These are phyloP conservation scores for Podospora tetraspora DNA, from an alignment of 495 filamentous ascomycete species.

Conservation along the genomic window DNA sequence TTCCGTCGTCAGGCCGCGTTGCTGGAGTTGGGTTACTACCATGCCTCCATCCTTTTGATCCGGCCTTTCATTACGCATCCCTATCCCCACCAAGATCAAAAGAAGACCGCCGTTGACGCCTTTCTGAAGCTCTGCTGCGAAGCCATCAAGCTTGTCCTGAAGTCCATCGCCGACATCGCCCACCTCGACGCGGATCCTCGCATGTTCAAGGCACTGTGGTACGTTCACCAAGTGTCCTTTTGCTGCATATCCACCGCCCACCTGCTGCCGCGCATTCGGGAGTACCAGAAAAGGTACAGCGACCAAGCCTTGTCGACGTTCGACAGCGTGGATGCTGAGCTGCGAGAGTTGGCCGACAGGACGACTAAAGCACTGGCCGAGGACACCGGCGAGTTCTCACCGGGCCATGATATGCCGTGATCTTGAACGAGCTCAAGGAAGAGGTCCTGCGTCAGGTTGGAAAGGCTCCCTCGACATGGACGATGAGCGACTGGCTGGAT, in stretches of 20 bases:
- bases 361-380: constrained; percentile 9
- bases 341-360: constrained; percentile 12
- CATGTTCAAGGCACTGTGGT: constrained; percentile 22
- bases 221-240: constrained; percentile 22
- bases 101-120: constrained; percentile 28
- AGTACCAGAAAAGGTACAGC: constrained; percentile 11
- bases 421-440: constrained; percentile 21
- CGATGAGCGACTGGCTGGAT: constrained; percentile 25
- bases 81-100: constrained; percentile 16
- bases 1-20: constrained; percentile 51
- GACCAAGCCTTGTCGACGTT: constrained; percentile 1
- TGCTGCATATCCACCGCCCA: constrained; percentile 9
- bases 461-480: neutral
- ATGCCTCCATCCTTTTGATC: constrained; percentile 52
- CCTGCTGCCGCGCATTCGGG: constrained; percentile 19
- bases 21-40: constrained; percentile 48
- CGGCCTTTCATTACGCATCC: constrained; percentile 44
- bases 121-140: constrained; percentile 40
- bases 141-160: constrained; percentile 40
- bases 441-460: constrained; percentile 12
- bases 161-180: constrained; percentile 17
- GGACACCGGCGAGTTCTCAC: constrained; percentile 15
- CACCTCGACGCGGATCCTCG: constrained; percentile 13
- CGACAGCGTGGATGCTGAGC: constrained; percentile 7
- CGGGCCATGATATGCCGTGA: constrained; percentile 17